Percentiles rank a stretch among this genome's conserved stretches.
Evolutionary conservation across 352 stramenopile species (phyloP).

Genomic region (Globisporangium camurandrum): DNA sequence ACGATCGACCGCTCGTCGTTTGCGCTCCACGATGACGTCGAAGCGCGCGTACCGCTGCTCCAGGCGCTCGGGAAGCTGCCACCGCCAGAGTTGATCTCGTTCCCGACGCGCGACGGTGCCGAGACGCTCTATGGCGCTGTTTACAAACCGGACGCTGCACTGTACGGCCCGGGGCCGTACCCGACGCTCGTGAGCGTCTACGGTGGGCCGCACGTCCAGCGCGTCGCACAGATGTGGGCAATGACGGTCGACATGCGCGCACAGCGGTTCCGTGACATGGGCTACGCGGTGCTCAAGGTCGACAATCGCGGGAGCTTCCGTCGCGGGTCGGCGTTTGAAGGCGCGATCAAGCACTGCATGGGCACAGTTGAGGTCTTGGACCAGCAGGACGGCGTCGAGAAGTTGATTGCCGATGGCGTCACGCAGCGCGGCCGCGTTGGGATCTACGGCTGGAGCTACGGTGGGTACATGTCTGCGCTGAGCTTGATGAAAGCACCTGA

Average conservation of each 20-base stretch:
- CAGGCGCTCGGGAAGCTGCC: slow-evolving; percentile 41
- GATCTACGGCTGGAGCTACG: slow-evolving; percentile 98
- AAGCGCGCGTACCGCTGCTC: slow-evolving; percentile 48
- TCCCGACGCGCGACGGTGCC: slow-evolving; percentile 79
- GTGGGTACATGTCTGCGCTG: slow-evolving; percentile 96
- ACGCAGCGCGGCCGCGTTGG: slow-evolving; percentile 84
- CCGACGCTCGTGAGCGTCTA: slow-evolving; percentile 95
- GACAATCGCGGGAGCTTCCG: slow-evolving; percentile 94
- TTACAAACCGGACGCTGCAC: slow-evolving; percentile 83
- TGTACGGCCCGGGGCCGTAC: slow-evolving; percentile 89
- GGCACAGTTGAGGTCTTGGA: slow-evolving; percentile 87
- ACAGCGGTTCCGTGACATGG: slow-evolving; percentile 88
- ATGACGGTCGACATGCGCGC: slow-evolving; percentile 92
- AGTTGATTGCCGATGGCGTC: slow-evolving; percentile 80
- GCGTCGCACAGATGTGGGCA: slow-evolving; percentile 88
- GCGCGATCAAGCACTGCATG: slow-evolving; percentile 90
- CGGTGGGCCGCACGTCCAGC: slow-evolving; percentile 95
- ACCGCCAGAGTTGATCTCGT: slow-evolving; percentile 56
- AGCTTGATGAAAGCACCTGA: slow-evolving; percentile 93
- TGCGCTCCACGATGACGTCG: slow-evolving; percentile 48
- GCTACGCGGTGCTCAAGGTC: slow-evolving; percentile 95
- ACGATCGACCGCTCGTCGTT: slow-evolving; percentile 35
- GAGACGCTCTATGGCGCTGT: slow-evolving; percentile 89
- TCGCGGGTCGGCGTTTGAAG: slow-evolving; percentile 90
- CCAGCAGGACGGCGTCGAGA: slow-evolving; percentile 73